Percentiles rank a stretch among this genome's conserved stretches.
Evolutionary conservation across 371 early-diverging fungal genomes (phyloP).

Genomic region (Smittium culicis): DNA sequence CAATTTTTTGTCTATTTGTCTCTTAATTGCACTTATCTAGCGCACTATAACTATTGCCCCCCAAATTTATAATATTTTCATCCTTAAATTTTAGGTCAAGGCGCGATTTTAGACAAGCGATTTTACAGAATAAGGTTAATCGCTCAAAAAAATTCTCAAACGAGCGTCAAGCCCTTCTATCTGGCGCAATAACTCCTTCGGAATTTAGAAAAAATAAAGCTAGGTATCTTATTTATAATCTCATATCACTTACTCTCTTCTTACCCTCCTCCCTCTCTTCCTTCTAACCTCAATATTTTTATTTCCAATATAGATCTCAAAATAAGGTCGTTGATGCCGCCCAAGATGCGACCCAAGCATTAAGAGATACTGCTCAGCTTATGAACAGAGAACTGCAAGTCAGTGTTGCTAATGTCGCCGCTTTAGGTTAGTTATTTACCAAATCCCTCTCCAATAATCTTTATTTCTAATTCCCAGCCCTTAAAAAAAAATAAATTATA

Average conservation of each 20-base stretch:
- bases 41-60: too few species aligned
- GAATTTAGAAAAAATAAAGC: background rate
- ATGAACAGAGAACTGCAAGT: constrained; percentile 31
- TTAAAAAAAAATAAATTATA: too few species aligned
- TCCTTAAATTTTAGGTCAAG: background rate
- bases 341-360: constrained; percentile 24
- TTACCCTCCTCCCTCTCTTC: too few species aligned
- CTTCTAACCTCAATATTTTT: background rate
- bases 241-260: background rate
- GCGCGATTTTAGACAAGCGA: background rate
- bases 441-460: too few species aligned
- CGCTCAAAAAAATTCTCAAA: background rate
- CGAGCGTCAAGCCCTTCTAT: background rate
- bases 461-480: too few species aligned
- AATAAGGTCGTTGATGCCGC: constrained; percentile 21
- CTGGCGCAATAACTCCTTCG: background rate
- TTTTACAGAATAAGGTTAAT: background rate
- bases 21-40: too few species aligned
- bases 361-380: constrained; percentile 27
- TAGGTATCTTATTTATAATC: background rate
- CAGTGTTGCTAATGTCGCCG: constrained; percentile 20
- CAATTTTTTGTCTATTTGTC: too few species aligned
- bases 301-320: constrained; percentile 7
- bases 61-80: too few species aligned
- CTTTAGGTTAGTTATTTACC: constrained; percentile 6